Evolutionary conservation across 768 basidiomycete genomes (phyloP), one percentile per base, ranked within the genome.

Genomic region (Mycena filopes): DNA sequence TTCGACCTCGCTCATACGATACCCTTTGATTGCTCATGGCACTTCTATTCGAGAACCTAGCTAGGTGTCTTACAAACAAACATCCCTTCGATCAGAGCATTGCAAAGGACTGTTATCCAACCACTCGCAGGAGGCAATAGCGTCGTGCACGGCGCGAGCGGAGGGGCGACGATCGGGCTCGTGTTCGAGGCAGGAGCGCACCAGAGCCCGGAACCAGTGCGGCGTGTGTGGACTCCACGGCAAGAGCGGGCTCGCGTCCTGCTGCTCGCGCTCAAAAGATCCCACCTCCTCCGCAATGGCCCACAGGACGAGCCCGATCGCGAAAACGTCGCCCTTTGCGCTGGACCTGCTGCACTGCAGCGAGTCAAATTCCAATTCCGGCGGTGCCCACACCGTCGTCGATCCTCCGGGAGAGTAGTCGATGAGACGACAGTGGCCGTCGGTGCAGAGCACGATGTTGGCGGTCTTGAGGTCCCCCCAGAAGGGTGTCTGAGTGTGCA

Each of bases 381-480:
- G 60, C 11, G 60, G 29, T 28, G 42, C 31, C 49, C 60, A 60
- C 25, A 1, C 11, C n/a, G 18, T 1, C 16, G 59, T 51, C 13
- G 11, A 21, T 42, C 59, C 49, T 2, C 49, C 48, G 1, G 60
- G 60, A 45, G 31, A 53, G 43, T 25, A 51, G 49, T 51, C 49
- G 42, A 53, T 53, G 6, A 60, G 28, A 0, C 59, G 26, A 23
- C 50, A 60, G 42, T 53, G 60, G 21, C 60, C 60, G 42, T 60
- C 60, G 29, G 23, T 60, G 43, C 60, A 60, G 8, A 60, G 50
- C 4, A 60, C 11, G 60, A 60, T 43, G 50, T 51, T 60, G 41
- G 51, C 59, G 1, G 40, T 42, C 28, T 53, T 60, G 40, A 60
- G 41, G 26, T 53, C 50, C 16, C 49, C 20, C 60, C 59, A 28